Evolutionary conservation across 2,329 filamentous ascomycete genomes (phyloP), one percentile per base, ranked within the genome.

Genomic region (Colletotrichum simmondsii): DNA sequence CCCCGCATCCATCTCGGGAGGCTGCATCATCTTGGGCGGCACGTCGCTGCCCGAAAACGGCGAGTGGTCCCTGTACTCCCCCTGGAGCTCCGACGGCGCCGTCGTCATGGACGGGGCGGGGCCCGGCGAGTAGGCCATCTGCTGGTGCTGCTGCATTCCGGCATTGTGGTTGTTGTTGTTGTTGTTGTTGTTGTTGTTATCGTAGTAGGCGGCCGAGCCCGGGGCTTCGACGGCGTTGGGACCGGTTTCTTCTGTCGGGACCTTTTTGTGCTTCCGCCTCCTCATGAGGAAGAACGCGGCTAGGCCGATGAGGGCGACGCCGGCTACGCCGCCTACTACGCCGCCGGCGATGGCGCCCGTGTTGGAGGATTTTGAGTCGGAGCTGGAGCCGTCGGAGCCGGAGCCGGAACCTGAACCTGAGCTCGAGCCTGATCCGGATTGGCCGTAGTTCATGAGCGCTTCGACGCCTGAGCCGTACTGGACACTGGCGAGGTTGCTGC

Each of bases 271-370:
- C 65, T 78, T 83, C 56, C 77, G 80, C 30, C 82, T 82, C 26
- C 83, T 84, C 65, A 85, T 64, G 24, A 87, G 76, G 75, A 86
- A 83, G 77, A 85, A 87, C 49, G 80, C 78, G 11, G 76, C 82
- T 7, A 81, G 74, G 24, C 79, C 81, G 57, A 87, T 77, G n/a
- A 88, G 76, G 3, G 78, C 82, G 24, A 88, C 75, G 16, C 76
- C 81, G 0, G 77, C 83, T 4, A 86, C 81, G 14, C 86, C 86
- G n/a, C 85, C 86, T 11, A 87, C 84, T 3, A 82, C 80, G 30
- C 86, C 86, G 12, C 86, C 86, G 8, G 79, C 85, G 56, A 88
- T 87, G 19, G 85, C 81, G 5, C 84, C 86, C 12, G 83, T 77
- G 63, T 80, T 79, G 7, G 80, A 77, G 2, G 68, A 67, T 30